phyloP scores from a whole-genome alignment of 2,329 filamentous ascomycete species.

The Cytospora piceicola region DNA sequence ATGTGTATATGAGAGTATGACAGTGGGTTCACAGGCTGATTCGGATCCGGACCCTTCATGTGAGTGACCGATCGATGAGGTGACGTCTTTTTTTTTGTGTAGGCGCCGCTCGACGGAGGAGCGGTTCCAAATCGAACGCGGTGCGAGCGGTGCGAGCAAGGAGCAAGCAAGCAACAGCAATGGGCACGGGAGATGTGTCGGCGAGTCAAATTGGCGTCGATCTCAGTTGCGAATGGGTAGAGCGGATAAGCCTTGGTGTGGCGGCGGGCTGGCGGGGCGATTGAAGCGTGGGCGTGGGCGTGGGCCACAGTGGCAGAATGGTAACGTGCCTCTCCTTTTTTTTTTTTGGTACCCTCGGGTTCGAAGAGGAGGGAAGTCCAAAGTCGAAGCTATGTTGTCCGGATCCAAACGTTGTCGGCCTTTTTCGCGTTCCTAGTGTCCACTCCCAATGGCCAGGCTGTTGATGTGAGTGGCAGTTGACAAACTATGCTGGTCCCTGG shows the following conservation, averaged over 20 bases:
- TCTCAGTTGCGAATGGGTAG: constrained; percentile 3
- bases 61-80: constrained; percentile 12
- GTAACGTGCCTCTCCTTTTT: constrained; percentile 20
- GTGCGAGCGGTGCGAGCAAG: constrained; percentile 10
- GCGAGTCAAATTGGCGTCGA: constrained; percentile 15
- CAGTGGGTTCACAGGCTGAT: background rate
- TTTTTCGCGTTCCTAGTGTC: background rate
- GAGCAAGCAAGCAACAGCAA: background rate
- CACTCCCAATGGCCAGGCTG: background rate
- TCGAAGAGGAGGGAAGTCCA: background rate
- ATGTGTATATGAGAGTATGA: constrained; percentile 17
- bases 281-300: background rate
- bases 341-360: background rate
- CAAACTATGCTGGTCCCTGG: background rate
- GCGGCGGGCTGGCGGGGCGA: constrained; percentile 11
- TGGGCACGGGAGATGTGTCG: constrained; percentile 1
- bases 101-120: constrained; percentile 19
- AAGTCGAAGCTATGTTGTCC: constrained; percentile 2
- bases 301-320: constrained; percentile 8
- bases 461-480: background rate
- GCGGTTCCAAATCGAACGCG: constrained; percentile 9
- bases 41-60: constrained; percentile 9
- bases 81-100: constrained; percentile 22
- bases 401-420: background rate
- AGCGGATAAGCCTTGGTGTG: constrained; percentile 14